These are phyloP conservation scores for Eimeria maxima DNA, from an alignment of 169 alveolate species.

Conservation along the genomic window DNA sequence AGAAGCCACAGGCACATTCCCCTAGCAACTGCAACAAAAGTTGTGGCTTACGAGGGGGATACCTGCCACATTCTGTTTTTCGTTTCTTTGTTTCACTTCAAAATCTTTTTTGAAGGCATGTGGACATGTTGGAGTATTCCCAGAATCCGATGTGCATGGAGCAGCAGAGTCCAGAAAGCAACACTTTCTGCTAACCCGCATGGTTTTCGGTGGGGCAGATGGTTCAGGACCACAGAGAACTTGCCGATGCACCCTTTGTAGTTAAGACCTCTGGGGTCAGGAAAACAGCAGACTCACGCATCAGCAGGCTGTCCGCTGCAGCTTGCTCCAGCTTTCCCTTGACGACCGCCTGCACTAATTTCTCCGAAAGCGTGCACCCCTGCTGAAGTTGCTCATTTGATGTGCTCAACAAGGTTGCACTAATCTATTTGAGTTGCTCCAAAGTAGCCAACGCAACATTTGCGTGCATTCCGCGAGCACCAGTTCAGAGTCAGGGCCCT, in stretches of 20 bases:
- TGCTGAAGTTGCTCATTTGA: conserved; percentile 85
- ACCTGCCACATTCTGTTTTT: neutral
- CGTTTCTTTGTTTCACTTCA: neutral
- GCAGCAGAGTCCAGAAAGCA: conserved; percentile 83
- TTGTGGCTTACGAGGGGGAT: neutral
- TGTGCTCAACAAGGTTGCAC: conserved; percentile 87
- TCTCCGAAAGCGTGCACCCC: conserved; percentile 85
- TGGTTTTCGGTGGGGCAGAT: conserved; percentile 87
- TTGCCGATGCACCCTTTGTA: neutral
- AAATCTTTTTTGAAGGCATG: neutral
- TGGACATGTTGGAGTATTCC: conserved; percentile 85
- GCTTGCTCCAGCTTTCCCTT: conserved; percentile 86
- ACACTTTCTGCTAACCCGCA: conserved; percentile 87
- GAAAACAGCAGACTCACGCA: neutral
- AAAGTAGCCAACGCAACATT: conserved; percentile 94
- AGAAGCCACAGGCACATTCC: neutral
- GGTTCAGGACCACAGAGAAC: conserved; percentile 82
- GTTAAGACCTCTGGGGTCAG: conserved; percentile 12
- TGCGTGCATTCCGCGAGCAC: conserved; percentile 95
- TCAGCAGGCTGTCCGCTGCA: conserved; percentile 70
- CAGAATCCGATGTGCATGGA: conserved; percentile 91
- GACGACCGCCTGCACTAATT: conserved; percentile 89
- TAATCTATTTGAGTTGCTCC: conserved; percentile 83
- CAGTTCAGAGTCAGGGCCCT: conserved; percentile 38
- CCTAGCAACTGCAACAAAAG: neutral